Base-by-base conservation (phyloP, 768 basidiomycete genomes). In the Pleurotus eryngii region DNA sequence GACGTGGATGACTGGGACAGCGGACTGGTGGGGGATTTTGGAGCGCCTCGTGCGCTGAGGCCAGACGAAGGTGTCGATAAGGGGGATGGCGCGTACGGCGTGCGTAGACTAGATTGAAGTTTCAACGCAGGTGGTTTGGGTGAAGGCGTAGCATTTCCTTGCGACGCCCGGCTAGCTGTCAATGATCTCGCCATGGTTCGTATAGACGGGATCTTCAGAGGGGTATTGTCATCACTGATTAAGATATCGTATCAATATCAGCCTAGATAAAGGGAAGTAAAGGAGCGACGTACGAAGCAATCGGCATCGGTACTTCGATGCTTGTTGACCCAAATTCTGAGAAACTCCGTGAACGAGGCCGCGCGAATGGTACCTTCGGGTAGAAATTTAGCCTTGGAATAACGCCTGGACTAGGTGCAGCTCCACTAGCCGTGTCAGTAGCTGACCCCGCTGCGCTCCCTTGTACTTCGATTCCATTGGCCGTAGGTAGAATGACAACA, bases 321-420 rank as follows among this genome's bases (percentile, higher is more conserved):
- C 55, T 62, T 4, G 68, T 62, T 3, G 76, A 73, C 50, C 83
- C 80, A 68, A 90, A 86, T 2, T 82, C 86, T 7, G 89, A 91
- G 65, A 92, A 92, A 60, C 89, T 91, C 63, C 88, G 72, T 18
- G 88, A 90, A 49, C 89, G 69, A 4, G 90, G 91, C 4, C 90
- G 72, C 7, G 73, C 63, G 2, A 75, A 75, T 5, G 76, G 74
- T 7, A 73, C 74, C 56, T 78, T 78, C 0, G 90, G 88, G 57
- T 82, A 76, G 64, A 91, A 90, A 47, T 87, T 85, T 0, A 86
- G 75, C 12, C 87, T 69, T 0, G 81, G 85, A 24, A 88, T 75
- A 4, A 65, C 66, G 1, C 63, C 68, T 39, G 62, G 58, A n/a
- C 6, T 37, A 18, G 35, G 15, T 8, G 9, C 35, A 26, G 15